Percentiles rank a stretch among this genome's conserved stretches.
Conservation (phyloP, 1,284 basidiomycete species). For the Marasmius sp. region DNA sequence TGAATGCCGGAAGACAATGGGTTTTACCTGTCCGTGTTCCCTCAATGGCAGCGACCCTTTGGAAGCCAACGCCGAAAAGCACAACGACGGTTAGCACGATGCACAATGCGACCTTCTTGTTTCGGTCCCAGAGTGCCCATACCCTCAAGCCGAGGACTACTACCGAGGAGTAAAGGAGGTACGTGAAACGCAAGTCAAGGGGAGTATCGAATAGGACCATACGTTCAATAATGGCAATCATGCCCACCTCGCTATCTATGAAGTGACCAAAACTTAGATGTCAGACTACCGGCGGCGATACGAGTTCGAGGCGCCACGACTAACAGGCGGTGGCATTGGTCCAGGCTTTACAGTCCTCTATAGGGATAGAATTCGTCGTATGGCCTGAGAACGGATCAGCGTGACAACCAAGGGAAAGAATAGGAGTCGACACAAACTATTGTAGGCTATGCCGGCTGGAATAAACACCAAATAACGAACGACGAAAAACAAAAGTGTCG, state of each 20-base stretch:
- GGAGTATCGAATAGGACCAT: too few relatives aligned
- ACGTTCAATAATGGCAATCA: not conserved
- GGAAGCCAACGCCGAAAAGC: not conserved
- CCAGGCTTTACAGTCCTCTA: not conserved
- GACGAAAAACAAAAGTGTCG: not conserved
- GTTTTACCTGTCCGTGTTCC: not conserved
- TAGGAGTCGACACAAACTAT: not conserved
- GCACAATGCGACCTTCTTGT: not conserved
- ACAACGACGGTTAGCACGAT: not conserved
- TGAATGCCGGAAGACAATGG: too few relatives aligned
- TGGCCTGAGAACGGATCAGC: not conserved
- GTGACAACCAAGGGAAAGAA: too few relatives aligned
- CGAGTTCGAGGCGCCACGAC: not conserved
- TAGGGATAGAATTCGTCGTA: not conserved
- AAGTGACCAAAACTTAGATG: too few relatives aligned
- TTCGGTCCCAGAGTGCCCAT: not conserved
- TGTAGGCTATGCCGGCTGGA: not conserved
- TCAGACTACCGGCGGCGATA: too few relatives aligned
- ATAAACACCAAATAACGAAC: not conserved
- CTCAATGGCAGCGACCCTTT: not conserved
- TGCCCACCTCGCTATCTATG: not conserved
- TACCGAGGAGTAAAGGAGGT: not conserved
- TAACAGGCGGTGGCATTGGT: not conserved
- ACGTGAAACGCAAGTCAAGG: too few relatives aligned
- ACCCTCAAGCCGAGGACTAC: not conserved